A percentile compares a stretch with the other conserved stretches of the same genome.
phyloP scores from a whole-genome alignment of 805 yeast species.

The Metschnikowia sp. region DNA sequence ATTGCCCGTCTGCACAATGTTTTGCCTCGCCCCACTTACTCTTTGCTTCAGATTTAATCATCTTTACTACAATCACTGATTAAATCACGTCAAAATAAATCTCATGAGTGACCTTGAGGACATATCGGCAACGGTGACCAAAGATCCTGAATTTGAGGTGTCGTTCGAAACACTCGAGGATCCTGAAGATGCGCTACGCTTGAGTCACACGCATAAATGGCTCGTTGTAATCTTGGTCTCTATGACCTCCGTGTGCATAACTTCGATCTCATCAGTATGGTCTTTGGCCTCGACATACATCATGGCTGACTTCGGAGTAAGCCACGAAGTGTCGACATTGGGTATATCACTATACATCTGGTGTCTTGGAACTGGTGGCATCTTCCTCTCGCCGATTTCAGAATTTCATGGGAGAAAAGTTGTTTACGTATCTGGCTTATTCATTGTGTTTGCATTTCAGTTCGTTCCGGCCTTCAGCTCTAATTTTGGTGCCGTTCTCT shows the following conservation, averaged over 20 bases:
- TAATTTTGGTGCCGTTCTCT: conserved; percentile 25
- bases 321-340: conserved; percentile 24
- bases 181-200: conserved; percentile 25
- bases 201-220: conserved; percentile 26
- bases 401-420: conserved; percentile 63
- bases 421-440: conserved; percentile 35
- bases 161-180: conserved; percentile 24
- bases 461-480: conserved; percentile 24
- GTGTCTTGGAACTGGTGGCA: conserved; percentile 29
- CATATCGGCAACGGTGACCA: background rate
- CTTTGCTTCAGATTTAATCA: no score
- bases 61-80: no score
- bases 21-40: no score
- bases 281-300: conserved; percentile 24
- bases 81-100: no score
- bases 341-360: conserved; percentile 28
- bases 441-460: conserved; percentile 21
- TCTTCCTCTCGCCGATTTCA: conserved; percentile 52
- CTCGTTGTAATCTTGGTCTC: conserved; percentile 22
- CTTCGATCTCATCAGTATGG: conserved; percentile 30
- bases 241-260: conserved; percentile 23
- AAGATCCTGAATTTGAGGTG: conserved; percentile 11
- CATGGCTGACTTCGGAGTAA: conserved; percentile 20
- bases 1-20: no score
- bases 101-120: background rate